Percentiles rank a stretch among this genome's conserved stretches.
Conservation (phyloP, 2,329 filamentous ascomycete genomes). For the Neonectria hederae region DNA sequence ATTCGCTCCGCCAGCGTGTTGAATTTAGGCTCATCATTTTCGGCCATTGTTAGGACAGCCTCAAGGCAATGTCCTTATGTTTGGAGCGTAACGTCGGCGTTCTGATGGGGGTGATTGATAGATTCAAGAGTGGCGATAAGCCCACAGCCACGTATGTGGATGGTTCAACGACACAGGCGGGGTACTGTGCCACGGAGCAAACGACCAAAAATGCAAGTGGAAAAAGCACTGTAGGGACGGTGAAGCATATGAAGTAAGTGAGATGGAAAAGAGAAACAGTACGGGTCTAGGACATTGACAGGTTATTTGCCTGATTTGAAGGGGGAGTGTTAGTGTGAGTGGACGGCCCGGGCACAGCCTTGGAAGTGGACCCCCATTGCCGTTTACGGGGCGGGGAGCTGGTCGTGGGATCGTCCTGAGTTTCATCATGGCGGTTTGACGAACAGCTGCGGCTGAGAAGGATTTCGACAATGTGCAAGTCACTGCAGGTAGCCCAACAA, state of each 20-base stretch:
- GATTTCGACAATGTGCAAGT: neutral
- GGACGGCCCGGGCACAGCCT: conserved; percentile 39
- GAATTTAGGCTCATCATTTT: conserved; percentile 69
- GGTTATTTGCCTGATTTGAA: conserved; percentile 32
- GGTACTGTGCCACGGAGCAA: neutral
- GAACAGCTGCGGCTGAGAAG: conserved; percentile 28
- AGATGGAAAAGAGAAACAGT: conserved; percentile 17
- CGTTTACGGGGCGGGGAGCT: conserved; percentile 29
- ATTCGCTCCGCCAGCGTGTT: conserved; percentile 70
- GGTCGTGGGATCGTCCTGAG: conserved; percentile 23
- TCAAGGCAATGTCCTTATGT: neutral
- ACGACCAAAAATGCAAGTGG: conserved; percentile 6
- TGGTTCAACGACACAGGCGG: neutral
- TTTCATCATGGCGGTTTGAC: conserved; percentile 38
- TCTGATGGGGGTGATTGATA: neutral
- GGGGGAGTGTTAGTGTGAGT: conserved; percentile 31
- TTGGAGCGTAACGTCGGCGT: neutral
- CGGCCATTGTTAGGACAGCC: conserved; percentile 59
- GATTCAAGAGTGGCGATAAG: neutral
- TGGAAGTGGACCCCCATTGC: conserved; percentile 34
- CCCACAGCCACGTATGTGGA: conserved; percentile 8
- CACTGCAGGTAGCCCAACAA: neutral
- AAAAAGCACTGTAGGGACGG: conserved; percentile 23
- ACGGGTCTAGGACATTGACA: conserved; percentile 19
- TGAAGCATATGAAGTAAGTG: conserved; percentile 6